Base-by-base conservation (phyloP, 1,284 basidiomycete species). In the Irpex sp. region DNA sequence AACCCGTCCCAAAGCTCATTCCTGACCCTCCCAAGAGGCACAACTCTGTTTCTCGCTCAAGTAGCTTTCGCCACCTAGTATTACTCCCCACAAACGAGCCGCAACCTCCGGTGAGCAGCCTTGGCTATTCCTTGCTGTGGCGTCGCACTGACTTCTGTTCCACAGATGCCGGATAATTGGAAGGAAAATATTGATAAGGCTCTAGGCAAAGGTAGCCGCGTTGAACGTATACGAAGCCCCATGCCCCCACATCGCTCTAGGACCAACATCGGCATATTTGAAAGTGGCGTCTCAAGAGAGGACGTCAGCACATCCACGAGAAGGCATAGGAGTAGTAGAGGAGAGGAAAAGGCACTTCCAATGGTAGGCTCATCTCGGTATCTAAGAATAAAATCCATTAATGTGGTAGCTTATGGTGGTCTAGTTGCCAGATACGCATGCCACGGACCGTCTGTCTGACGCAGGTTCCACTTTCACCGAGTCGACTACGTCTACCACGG, bases 1-100 rank as follows among this genome's bases (percentile, higher is more conserved):
- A 89, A 71, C 87, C 87, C 46, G 87, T 82, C 46, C 87, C 88
- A 1, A 75, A 75, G 61, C 87, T 84, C 72, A 78, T 87, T 35
- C 87, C 87, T 46, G 86, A 87, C 11, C 85, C 84, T 13, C 81
- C 82, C 57, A 72, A 58, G 36, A 59, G 47, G 46, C 78, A 8
- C 82, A 83, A 4, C 83, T 76, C 47, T 39, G 51, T 50, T 31
- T 65, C 47, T 46, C 36, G 70, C 51, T 72, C 49, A 68, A 61
- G 39, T 57, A 57, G 64, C 59, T 47, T 73, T 55, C 69, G 69
- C 61, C 71, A 74, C 50, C 70, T 74, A 33, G 73, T 75, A 9
- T 65, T 74, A 50, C 61, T 73, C 56, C 68, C 67, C 53, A 56
- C 69, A 39, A 66, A 36, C 19, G 54, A 61, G 37, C 36, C 43